Base-by-base conservation (phyloP, 257 asterid genomes). In the Penstemon newberryi region DNA sequence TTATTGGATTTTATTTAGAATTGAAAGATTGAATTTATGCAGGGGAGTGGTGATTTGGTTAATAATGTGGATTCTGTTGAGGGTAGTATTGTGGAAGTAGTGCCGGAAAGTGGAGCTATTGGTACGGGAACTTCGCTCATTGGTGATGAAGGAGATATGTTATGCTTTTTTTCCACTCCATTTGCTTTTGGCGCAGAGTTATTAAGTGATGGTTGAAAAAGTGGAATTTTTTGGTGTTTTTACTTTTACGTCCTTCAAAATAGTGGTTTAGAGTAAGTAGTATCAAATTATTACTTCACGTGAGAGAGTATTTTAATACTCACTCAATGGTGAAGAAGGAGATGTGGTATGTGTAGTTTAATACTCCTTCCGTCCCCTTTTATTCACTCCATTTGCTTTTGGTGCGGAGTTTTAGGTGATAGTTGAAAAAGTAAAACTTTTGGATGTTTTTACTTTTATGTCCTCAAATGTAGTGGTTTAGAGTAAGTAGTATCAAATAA, bases 31-130 rank as follows among this genome's bases (percentile, higher is more conserved):
- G 25, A 47, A 44, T 56, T 69, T 33, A 11, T 74, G 75, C 78
- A 82, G 86, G 80, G 75, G 60, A 72, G 51, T 58, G 71, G 45
- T 40, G 61, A 36, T 61, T 49, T 12, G n/a, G 70, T 42, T n/a
- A 60, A 63, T 45, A 60, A 69, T 59, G 67, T 62, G 38, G 66
- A 45, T 70, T 69, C 45, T 53, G 66, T 43, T 7, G 44, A 67
- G 37, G 13, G 33, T 40, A 52, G 57, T n/a, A 42, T 18, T 61
- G 47, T 54, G 42, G 79, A 70, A 38, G 78, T 41, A 56, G 58
- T 53, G 45, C 75, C 61, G 55, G 56, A 47, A 41, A 60, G 54
- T 58, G 79, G 53, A 55, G 45, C 69, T 67, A 10, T 49, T 10
- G 54, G n/a, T 13, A 49, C 8, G 19, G n/a, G 15, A 12, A 46